phyloP scores from a whole-genome alignment of 768 basidiomycete genomes.

The Pisolithus microcarpus region DNA sequence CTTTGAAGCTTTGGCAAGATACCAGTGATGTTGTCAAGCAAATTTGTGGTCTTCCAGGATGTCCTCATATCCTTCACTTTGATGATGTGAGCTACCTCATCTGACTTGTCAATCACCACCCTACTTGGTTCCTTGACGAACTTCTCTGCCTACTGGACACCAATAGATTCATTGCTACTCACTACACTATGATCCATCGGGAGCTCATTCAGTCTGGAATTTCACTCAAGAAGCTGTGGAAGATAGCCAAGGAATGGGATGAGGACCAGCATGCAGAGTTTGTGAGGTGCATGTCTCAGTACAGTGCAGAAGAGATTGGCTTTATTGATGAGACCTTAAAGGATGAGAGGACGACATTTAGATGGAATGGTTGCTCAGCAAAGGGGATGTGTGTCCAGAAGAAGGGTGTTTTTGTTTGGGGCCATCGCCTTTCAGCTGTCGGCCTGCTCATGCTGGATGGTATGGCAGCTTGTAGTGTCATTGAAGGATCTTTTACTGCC shows the following conservation, averaged over 20 bases:
- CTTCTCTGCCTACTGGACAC: background rate
- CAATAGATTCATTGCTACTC: constrained; percentile 1
- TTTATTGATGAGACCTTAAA: background rate
- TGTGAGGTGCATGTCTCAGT: constrained; percentile 5
- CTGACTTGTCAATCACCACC: too few relatives aligned
- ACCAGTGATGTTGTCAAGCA: too few relatives aligned
- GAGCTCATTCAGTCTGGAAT: constrained; percentile 10
- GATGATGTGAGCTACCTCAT: background rate
- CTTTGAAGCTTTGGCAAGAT: too few relatives aligned
- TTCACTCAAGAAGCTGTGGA: constrained; percentile 25
- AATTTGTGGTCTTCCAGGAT: too few relatives aligned
- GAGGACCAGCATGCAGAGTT: constrained; percentile 20
- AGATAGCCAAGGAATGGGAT: constrained; percentile 27
- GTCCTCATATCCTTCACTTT: too few relatives aligned
- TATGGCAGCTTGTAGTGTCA: too few relatives aligned
- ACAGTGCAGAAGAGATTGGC: background rate
- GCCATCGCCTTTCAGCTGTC: background rate
- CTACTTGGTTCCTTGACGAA: background rate
- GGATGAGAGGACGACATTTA: background rate
- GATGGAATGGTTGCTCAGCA: background rate
- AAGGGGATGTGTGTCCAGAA: background rate
- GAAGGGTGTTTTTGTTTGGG: background rate
- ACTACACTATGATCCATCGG: background rate
- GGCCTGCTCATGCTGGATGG: too few relatives aligned
- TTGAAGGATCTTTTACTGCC: too few relatives aligned